Conservation (phyloP, 179 eudicot genomes). For the Patellifolia procumbens region DNA sequence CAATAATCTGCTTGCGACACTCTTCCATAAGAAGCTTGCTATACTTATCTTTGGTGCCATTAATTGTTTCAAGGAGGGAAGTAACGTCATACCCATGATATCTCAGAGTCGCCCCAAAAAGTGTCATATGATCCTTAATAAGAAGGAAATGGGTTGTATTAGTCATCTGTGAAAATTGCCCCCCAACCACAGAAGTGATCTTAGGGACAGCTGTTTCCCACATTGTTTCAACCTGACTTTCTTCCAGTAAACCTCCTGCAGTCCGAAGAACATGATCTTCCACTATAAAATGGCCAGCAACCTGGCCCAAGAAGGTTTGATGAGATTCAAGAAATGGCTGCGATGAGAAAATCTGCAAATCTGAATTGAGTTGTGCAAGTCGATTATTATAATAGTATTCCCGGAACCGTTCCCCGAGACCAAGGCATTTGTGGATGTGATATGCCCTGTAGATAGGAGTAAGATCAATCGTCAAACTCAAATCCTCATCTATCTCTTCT, state of each 20-base stretch:
- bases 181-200: slow-evolving; percentile 60
- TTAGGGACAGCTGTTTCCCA: slow-evolving; percentile 82
- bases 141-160: slow-evolving; percentile 69
- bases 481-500: slow-evolving; percentile 70
- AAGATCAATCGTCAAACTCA: slow-evolving; percentile 70
- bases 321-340: slow-evolving; percentile 82
- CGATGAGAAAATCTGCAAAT: slow-evolving; percentile 66
- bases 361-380: slow-evolving; percentile 78
- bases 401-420: slow-evolving; percentile 68
- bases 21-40: slow-evolving; percentile 79
- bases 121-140: slow-evolving; percentile 83
- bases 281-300: slow-evolving; percentile 83
- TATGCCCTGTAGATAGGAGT: slow-evolving; percentile 84
- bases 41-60: slow-evolving; percentile 67
- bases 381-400: slow-evolving; percentile 90
- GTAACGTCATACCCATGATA: slow-evolving; percentile 78
- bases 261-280: slow-evolving; percentile 94
- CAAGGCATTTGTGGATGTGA: slow-evolving; percentile 82
- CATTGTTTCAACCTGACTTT: slow-evolving; percentile 83
- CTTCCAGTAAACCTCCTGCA: slow-evolving; percentile 65
- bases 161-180: slow-evolving; percentile 62
- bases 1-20: slow-evolving; percentile 70
- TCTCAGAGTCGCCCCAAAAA: slow-evolving; percentile 69
- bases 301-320: slow-evolving; percentile 71
- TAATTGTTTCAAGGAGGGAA: slow-evolving; percentile 58